Evolutionary conservation across 139 green algal genomes (phyloP).

Genomic region (Closterium sp.): DNA sequence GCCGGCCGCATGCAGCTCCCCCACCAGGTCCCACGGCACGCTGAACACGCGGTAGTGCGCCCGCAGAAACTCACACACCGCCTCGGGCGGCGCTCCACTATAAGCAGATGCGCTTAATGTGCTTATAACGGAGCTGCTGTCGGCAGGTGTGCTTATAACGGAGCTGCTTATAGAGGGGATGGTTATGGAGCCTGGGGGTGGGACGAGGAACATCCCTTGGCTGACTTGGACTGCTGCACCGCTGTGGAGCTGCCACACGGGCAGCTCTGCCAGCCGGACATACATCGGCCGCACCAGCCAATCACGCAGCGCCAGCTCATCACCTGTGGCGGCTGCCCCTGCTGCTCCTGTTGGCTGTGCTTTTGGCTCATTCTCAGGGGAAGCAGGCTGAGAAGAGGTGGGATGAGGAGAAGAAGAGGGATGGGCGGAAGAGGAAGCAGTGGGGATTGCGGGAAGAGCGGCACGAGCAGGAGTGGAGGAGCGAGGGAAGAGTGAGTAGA

Average conservation of each 20-base stretch:
- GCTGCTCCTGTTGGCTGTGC: not conserved
- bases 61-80: constrained; percentile 29
- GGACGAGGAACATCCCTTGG: constrained; percentile 67
- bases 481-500: not conserved
- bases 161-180: too few relatives aligned
- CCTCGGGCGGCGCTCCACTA: constrained; percentile 2
- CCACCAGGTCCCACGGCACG: constrained; percentile 3
- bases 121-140: not conserved
- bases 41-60: constrained; percentile 44
- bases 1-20: constrained; percentile 59
- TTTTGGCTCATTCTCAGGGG: not conserved
- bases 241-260: constrained; percentile 63
- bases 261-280: constrained; percentile 39
- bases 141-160: not conserved
- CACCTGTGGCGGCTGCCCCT: not conserved
- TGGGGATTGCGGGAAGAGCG: not conserved
- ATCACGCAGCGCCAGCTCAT: constrained; percentile 6
- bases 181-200: not conserved
- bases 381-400: not conserved
- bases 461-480: not conserved
- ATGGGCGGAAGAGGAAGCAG: not conserved
- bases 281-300: constrained; percentile 55
- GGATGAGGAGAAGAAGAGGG: too few relatives aligned
- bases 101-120: not conserved
- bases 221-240: constrained; percentile 54